These are phyloP conservation scores for Raphidocelis subcapitata DNA, from an alignment of 139 green algal species.

Conservation along the genomic window DNA sequence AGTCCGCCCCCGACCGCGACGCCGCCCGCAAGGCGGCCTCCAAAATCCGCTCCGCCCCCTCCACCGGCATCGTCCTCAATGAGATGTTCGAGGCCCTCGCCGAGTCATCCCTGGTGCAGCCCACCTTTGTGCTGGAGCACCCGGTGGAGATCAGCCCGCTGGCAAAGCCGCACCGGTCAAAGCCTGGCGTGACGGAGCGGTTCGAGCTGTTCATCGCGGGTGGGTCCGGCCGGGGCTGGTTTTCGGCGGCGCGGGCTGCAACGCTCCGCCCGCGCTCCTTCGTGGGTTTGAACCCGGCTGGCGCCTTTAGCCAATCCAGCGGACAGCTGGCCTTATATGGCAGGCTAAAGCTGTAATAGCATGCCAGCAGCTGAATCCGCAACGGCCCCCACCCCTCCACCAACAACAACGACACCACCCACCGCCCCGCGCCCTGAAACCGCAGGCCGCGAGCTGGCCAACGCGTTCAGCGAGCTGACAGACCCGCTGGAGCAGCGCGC, in stretches of 20 bases:
- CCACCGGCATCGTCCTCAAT: slow-evolving; percentile 85
- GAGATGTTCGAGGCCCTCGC: slow-evolving; percentile 93
- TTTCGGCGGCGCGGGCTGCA: not conserved
- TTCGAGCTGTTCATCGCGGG: slow-evolving; percentile 98
- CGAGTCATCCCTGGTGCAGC: slow-evolving; percentile 83
- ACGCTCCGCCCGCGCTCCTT: no score
- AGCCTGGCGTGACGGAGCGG: slow-evolving; percentile 84
- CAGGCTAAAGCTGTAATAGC: no score
- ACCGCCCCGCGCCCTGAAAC: not conserved
- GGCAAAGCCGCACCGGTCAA: slow-evolving; percentile 89
- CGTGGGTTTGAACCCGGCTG: no score
- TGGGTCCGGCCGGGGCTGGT: slow-evolving; percentile 17
- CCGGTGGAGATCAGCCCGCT: slow-evolving; percentile 93
- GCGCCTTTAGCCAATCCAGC: no score
- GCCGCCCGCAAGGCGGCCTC: slow-evolving; percentile 14
- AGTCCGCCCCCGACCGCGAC: slow-evolving; percentile 5
- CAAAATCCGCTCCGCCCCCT: slow-evolving; percentile 21
- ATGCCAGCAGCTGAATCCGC: no score
- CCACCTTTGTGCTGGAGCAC: slow-evolving; percentile 97
- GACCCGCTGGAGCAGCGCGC: slow-evolving; percentile 95
- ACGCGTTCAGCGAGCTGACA: slow-evolving; percentile 96
- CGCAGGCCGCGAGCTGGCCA: slow-evolving; percentile 92
- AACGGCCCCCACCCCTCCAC: no score
- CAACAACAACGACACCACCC: not conserved
- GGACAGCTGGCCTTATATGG: no score